phyloP scores from a whole-genome alignment of 176 grass and related monocot species.

The Eremochloa ophiuroides region DNA sequence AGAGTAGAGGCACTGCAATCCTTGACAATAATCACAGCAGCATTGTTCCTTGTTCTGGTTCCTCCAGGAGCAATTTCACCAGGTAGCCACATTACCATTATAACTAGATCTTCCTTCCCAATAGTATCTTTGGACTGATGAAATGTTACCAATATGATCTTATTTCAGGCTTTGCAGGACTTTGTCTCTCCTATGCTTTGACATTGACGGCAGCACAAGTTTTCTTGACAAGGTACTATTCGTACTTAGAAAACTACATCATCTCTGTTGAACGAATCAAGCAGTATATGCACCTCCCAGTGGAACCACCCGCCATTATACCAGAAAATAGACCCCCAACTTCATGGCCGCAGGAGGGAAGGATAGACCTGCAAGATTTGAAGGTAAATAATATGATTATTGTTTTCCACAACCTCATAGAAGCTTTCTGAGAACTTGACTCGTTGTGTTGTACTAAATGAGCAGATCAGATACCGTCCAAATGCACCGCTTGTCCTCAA shows the following conservation, averaged over 20 bases:
- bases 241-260: slow-evolving; percentile 78
- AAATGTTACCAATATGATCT: slow-evolving; percentile 1
- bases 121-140: not conserved
- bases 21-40: slow-evolving; percentile 64
- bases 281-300: slow-evolving; percentile 80
- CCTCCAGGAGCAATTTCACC: slow-evolving; percentile 70
- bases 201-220: slow-evolving; percentile 50
- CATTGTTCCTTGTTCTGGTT: slow-evolving; percentile 71
- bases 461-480: slow-evolving; percentile 75
- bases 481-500: slow-evolving; percentile 85
- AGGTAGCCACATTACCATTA: slow-evolving; percentile 40
- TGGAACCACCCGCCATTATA: slow-evolving; percentile 69
- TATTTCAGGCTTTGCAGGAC: slow-evolving; percentile 79
- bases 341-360: slow-evolving; percentile 85
- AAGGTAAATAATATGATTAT: slow-evolving; percentile 48
- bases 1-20: slow-evolving; percentile 83
- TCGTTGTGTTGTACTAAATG: slow-evolving; percentile 23
- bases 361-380: slow-evolving; percentile 75
- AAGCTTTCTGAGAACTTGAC: slow-evolving; percentile 4
- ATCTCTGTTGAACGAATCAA: slow-evolving; percentile 88
- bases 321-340: slow-evolving; percentile 62
- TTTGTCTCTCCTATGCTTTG: slow-evolving; percentile 88
- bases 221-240: slow-evolving; percentile 83
- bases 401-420: not conserved
- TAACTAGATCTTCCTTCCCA: not conserved